Conservation (phyloP, 2,329 filamentous ascomycete species). For the Neurospora crassa region DNA sequence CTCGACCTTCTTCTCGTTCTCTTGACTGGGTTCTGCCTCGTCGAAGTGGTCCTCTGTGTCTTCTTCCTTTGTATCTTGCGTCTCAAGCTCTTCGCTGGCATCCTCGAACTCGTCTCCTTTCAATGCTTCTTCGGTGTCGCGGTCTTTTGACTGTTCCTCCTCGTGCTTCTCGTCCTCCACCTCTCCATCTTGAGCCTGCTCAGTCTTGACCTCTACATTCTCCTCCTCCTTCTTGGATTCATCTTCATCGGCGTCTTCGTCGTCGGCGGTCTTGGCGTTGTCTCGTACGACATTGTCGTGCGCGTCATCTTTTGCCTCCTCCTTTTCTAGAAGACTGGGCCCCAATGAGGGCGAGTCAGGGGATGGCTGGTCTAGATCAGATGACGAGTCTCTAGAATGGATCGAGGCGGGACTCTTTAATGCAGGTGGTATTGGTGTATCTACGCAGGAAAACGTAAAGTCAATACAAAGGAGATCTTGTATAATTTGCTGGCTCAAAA, state of each 20-base stretch:
- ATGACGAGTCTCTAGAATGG: not conserved
- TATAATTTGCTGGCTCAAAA: slow-evolving; percentile 8
- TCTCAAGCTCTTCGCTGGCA: not conserved
- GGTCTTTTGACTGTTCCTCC: not conserved
- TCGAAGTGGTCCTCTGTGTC: not conserved
- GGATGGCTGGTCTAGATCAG: not conserved
- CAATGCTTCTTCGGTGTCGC: not conserved
- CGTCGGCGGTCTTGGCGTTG: not conserved
- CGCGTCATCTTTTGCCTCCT: not conserved
- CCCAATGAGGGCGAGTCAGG: not conserved
- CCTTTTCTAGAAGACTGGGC: not conserved
- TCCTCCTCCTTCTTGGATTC: not conserved
- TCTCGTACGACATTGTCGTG: not conserved
- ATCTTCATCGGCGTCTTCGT: not conserved
- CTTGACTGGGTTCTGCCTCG: not conserved
- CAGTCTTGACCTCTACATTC: not conserved
- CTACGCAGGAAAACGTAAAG: slow-evolving; percentile 25
- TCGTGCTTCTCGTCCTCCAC: not conserved
- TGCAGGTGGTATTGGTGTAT: slow-evolving; percentile 27
- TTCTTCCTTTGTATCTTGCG: not conserved
- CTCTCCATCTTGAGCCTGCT: not conserved
- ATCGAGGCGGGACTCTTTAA: slow-evolving; percentile 15
- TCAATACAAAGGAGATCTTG: slow-evolving; percentile 22
- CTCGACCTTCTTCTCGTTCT: not conserved
- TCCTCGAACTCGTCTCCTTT: not conserved